A percentile compares a stretch with the other conserved stretches of the same genome.
phyloP scores from a whole-genome alignment of 2,329 filamentous ascomycete species.

The Ceratocystis diversiconidia region DNA sequence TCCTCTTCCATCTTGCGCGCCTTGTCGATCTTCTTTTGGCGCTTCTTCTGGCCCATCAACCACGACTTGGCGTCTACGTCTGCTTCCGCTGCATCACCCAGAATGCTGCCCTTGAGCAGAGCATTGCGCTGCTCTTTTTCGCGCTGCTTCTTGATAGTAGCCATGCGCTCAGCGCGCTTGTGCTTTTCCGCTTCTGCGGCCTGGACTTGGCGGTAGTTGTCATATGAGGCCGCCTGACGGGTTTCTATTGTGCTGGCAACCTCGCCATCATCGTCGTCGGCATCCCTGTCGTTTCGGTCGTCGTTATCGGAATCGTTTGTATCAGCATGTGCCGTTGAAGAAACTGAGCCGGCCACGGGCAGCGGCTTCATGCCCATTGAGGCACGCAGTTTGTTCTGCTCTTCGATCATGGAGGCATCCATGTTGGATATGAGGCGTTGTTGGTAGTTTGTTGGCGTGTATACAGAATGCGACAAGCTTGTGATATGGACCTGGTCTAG shows the following conservation, averaged over 20 bases:
- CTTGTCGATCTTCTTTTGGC: constrained; percentile 79
- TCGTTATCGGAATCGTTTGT: constrained; percentile 30
- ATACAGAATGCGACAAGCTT: constrained; percentile 2
- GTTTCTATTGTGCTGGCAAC: constrained; percentile 71
- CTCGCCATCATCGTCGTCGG: constrained; percentile 50
- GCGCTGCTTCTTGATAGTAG: constrained; percentile 72
- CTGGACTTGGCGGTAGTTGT: constrained; percentile 52
- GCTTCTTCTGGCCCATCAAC: constrained; percentile 81
- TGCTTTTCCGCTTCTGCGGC: constrained; percentile 64
- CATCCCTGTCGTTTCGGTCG: constrained; percentile 28
- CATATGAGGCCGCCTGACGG: constrained; percentile 55
- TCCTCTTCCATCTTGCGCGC: constrained; percentile 61
- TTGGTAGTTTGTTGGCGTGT: neutral
- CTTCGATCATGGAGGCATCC: constrained; percentile 67
- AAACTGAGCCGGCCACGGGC: constrained; percentile 57
- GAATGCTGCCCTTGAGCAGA: constrained; percentile 64
- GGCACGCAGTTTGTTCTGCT: constrained; percentile 82
- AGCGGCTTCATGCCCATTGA: constrained; percentile 83
- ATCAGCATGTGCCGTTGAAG: constrained; percentile 23
- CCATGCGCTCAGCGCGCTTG: constrained; percentile 65
- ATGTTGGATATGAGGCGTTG: constrained; percentile 26
- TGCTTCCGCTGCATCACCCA: constrained; percentile 59
- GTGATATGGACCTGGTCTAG: constrained; percentile 1
- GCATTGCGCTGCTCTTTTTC: constrained; percentile 66
- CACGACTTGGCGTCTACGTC: constrained; percentile 75